A percentile compares a stretch with the other conserved stretches of the same genome.
These are phyloP conservation scores for Talaromyces funiculosus DNA, from an alignment of 2,329 filamentous ascomycete species.

Conservation along the genomic window DNA sequence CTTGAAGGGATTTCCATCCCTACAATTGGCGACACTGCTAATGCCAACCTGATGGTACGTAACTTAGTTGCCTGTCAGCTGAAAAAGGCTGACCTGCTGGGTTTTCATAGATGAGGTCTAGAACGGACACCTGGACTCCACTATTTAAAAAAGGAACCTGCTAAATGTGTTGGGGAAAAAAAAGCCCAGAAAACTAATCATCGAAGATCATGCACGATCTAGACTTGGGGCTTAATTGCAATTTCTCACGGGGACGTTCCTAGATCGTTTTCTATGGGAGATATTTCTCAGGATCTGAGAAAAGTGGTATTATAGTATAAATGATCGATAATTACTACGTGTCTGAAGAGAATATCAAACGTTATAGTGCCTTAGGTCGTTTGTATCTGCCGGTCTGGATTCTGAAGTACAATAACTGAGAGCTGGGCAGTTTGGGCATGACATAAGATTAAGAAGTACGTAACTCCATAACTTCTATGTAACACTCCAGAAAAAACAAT, in stretches of 20 bases:
- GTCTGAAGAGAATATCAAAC: not conserved
- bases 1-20: not conserved
- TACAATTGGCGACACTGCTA: not conserved
- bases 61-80: not conserved
- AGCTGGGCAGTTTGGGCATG: not conserved
- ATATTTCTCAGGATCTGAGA: not conserved
- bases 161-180: no score
- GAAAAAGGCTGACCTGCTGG: not conserved
- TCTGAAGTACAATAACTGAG: not conserved
- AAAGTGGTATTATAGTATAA: no score
- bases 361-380: not conserved
- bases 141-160: not conserved
- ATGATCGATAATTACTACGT: not conserved
- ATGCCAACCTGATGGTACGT: not conserved
- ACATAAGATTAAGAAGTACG: not conserved
- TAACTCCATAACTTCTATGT: not conserved
- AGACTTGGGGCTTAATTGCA: not conserved
- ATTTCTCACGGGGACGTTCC: not conserved
- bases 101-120: conserved; percentile 2
- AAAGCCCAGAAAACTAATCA: not conserved
- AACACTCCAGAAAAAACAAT: not conserved
- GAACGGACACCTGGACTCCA: not conserved
- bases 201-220: not conserved
- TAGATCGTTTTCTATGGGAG: not conserved
- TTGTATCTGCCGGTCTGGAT: not conserved